Evolutionary conservation across 345 rosid species (phyloP).

Genomic region (Dovyalis caffra): DNA sequence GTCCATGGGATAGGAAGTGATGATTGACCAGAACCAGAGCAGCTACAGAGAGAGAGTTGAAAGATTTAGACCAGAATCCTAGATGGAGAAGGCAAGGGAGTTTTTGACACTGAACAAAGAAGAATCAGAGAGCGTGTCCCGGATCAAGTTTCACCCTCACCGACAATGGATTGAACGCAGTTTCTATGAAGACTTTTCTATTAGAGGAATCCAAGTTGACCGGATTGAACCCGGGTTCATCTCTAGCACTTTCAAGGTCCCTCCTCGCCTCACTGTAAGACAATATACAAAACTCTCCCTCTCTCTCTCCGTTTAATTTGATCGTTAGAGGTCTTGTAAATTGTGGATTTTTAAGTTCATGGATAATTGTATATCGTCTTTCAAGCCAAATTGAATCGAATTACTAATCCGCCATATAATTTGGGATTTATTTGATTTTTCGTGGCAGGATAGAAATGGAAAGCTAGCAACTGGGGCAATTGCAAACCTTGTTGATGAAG

Average conservation of each 20-base stretch:
- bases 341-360: too few species aligned
- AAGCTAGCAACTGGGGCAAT: conserved; percentile 76
- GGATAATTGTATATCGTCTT: background rate
- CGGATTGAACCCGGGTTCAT: conserved; percentile 68
- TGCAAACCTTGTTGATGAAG: conserved; percentile 87
- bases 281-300: background rate
- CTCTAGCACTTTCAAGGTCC: conserved; percentile 75
- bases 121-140: conserved; percentile 43
- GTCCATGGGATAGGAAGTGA: background rate
- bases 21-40: background rate
- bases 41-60: background rate
- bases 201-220: conserved; percentile 74
- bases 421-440: background rate
- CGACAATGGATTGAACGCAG: conserved; percentile 39
- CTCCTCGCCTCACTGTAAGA: conserved; percentile 79
- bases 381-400: background rate
- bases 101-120: conserved; percentile 44
- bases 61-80: background rate
- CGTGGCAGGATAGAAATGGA: conserved; percentile 66
- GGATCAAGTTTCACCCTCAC: conserved; percentile 44
- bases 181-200: conserved; percentile 60
- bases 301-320: background rate
- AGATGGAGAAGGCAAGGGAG: conserved; percentile 61
- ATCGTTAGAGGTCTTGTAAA: background rate
- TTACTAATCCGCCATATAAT: background rate